Percentiles rank a stretch among this genome's conserved stretches.
phyloP scores from a whole-genome alignment of 768 basidiomycete species.

The Trametes sanguinea region DNA sequence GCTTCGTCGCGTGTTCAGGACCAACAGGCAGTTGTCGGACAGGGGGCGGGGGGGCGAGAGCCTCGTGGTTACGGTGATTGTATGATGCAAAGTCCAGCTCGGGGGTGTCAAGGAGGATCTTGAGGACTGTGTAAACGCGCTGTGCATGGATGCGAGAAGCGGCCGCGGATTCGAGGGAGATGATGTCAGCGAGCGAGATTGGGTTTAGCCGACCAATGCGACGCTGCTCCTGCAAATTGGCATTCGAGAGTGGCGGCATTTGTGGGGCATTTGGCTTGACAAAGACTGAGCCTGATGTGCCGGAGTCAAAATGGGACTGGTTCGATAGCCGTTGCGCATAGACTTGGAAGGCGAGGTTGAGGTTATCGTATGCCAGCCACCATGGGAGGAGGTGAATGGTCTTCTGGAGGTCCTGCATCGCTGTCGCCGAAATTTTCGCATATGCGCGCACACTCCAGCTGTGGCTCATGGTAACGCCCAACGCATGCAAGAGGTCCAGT shows the following conservation, averaged over 20 bases:
- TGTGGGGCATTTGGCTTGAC: neutral
- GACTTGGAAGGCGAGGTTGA: no score
- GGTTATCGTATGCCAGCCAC: neutral
- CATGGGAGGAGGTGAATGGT: neutral
- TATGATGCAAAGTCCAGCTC: conserved; percentile 3
- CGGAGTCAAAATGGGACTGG: conserved; percentile 8
- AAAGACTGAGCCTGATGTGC: neutral
- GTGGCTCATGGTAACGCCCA: conserved; percentile 18
- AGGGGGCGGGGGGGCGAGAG: conserved; percentile 13
- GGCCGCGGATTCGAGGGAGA: neutral
- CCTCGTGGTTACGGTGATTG: neutral
- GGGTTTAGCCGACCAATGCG: neutral
- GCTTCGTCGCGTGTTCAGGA: neutral
- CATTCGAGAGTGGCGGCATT: neutral
- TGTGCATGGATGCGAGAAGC: neutral
- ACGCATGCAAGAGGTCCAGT: neutral
- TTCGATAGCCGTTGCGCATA: no score
- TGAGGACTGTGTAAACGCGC: conserved; percentile 1
- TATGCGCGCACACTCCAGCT: neutral
- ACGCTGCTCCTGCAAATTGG: neutral
- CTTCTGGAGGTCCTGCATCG: neutral
- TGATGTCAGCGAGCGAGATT: neutral
- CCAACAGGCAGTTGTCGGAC: conserved; percentile 22
- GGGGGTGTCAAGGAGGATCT: neutral
- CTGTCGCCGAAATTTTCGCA: neutral